Evolutionary conservation across 495 filamentous ascomycete species (phyloP).

Genomic region (Apodospora peruviana): DNA sequence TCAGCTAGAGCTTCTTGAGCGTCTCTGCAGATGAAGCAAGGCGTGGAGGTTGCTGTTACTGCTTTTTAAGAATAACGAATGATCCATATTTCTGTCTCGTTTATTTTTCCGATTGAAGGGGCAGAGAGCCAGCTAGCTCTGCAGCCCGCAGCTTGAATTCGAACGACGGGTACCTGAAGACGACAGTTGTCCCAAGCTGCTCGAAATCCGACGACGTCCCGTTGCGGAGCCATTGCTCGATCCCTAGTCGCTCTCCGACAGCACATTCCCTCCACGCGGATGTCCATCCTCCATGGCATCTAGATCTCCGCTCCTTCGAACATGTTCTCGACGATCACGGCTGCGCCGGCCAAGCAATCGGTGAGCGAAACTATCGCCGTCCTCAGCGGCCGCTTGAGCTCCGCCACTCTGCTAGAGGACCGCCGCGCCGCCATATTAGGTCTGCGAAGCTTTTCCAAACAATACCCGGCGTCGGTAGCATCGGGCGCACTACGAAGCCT

Average conservation of each 20-base stretch:
- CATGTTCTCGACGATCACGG: slow-evolving; percentile 81
- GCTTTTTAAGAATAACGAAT: too few species aligned
- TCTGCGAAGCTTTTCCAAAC: slow-evolving; percentile 89
- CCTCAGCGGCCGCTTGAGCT: slow-evolving; percentile 77
- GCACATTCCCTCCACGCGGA: neutral
- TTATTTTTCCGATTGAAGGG: too few species aligned
- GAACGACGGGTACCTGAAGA: too few species aligned
- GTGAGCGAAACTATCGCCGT: slow-evolving; percentile 89
- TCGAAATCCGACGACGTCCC: too few species aligned
- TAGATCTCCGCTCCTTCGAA: slow-evolving; percentile 11
- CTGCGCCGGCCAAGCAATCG: slow-evolving; percentile 92
- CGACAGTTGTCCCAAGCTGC: too few species aligned
- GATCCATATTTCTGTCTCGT: too few species aligned
- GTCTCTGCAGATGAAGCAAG: too few species aligned
- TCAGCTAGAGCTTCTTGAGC: too few species aligned
- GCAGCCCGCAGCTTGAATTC: too few species aligned
- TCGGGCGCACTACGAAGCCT: slow-evolving; percentile 81
- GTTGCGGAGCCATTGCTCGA: too few species aligned
- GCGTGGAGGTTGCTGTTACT: too few species aligned
- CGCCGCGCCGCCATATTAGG: slow-evolving; percentile 88
- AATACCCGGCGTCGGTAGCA: slow-evolving; percentile 94
- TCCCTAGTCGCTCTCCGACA: neutral
- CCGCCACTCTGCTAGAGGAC: slow-evolving; percentile 87
- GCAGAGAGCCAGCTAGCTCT: too few species aligned
- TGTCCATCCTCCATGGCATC: slow-evolving; percentile 17